Base-by-base conservation (phyloP, 2,329 filamentous ascomycete genomes). In the Aspergillus latus region DNA sequence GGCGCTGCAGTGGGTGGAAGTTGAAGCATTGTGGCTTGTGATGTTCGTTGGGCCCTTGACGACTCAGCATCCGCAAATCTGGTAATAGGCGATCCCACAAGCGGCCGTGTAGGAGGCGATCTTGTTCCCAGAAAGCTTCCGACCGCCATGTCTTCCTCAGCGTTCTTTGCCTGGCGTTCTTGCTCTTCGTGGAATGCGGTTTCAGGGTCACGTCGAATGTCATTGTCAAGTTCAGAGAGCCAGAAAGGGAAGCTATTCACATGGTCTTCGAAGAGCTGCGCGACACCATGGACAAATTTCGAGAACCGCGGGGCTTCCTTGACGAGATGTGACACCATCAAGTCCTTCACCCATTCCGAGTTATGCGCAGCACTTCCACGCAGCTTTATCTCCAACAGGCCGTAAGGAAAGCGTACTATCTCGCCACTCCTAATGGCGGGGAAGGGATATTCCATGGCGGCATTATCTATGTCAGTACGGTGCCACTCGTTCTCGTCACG, bases 181-280 rank as follows among this genome's bases (percentile, higher is more conserved):
- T 96, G 92, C 72, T 97, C 92, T 66, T 94, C 88, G 62, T 95
- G 89, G 70, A 96, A 97, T 0, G 93, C 93, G 60, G 84, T 83
- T 71, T 94, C 89, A 0, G 94, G 94, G 70, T 97, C 92, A 70
- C 90, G 91, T 64, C 93, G 88, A 69, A 99, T 99, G 70, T 99
- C 94, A 32, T 85, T 90, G 70, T 97, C 93, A 43, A 97, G 82
- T 60, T 96, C 89, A 66, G 88, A 88, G 34, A 97, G 83, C 94
- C 94, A 99, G 78, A 97, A 97, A 11, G 94, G 94, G 68, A 97
- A 86, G 60, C 86, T 92, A 76, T 97, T 97, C 72, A 99, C 92
- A 68, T 96, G 86, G 73, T 99, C 91, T 67, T 97, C 94, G 64
- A 97, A 97, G 2, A 99, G 81, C 39, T 88, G 87, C 6, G 93